These are phyloP conservation scores for Sclerotiophoma versabilis DNA, from an alignment of 2,329 filamentous ascomycete species.

Conservation along the genomic window DNA sequence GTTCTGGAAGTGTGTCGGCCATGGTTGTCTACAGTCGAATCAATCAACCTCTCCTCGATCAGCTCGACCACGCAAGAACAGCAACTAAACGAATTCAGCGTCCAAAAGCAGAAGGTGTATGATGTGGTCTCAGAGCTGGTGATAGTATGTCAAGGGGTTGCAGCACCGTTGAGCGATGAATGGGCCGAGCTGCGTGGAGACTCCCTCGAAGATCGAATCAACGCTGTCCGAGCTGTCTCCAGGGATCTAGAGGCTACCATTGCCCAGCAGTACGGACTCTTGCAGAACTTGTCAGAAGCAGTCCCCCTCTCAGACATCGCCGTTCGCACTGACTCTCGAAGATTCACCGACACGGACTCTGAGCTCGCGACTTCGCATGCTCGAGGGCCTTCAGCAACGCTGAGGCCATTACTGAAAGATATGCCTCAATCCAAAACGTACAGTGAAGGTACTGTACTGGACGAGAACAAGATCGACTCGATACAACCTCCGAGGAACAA, in stretches of 20 bases:
- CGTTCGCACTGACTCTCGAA: conserved; percentile 45
- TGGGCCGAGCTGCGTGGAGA: conserved; percentile 94
- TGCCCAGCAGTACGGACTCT: conserved; percentile 84
- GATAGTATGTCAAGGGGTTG: conserved; percentile 87
- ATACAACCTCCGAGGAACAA: conserved; percentile 50
- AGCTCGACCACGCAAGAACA: conserved; percentile 82
- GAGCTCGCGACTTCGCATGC: conserved; percentile 41
- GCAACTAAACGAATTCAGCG: conserved; percentile 83
- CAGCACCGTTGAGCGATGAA: conserved; percentile 89
- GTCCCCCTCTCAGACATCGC: conserved; percentile 59
- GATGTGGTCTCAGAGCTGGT: conserved; percentile 91
- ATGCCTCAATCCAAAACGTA: conserved; percentile 69
- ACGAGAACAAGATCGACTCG: conserved; percentile 45
- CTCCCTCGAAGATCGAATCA: conserved; percentile 84
- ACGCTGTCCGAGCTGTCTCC: conserved; percentile 77
- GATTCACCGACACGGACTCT: conserved; percentile 53
- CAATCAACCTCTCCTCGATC: conserved; percentile 83
- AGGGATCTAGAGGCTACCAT: conserved; percentile 85
- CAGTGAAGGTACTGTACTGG: conserved; percentile 59
- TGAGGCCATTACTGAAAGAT: conserved; percentile 60
- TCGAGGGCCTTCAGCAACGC: conserved; percentile 39
- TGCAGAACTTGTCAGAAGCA: conserved; percentile 86
- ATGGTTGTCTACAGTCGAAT: conserved; percentile 90
- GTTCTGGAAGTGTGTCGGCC: conserved; percentile 89
- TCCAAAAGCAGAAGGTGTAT: conserved; percentile 92